Evolutionary conservation across 345 rosid genomes (phyloP).

Genomic region (Camelina neglecta): DNA sequence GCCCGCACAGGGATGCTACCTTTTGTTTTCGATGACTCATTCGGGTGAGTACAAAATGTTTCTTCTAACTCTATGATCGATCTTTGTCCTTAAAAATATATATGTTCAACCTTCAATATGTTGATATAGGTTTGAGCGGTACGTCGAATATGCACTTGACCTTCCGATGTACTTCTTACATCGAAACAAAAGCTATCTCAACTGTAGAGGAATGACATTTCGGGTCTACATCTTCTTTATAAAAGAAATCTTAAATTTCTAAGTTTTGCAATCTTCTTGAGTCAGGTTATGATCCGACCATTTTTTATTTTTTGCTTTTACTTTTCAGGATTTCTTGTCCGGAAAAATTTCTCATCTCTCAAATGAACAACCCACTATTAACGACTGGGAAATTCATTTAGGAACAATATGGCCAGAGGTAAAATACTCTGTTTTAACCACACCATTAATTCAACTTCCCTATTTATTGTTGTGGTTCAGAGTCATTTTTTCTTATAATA

Average conservation of each 20-base stretch:
- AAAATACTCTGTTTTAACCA: conserved; percentile 6
- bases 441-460: background rate
- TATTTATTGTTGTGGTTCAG: background rate
- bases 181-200: conserved; percentile 67
- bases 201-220: conserved; percentile 84
- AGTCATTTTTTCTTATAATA: background rate
- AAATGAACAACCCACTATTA: conserved; percentile 73
- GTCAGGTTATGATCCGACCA: background rate
- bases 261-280: conserved; percentile 40
- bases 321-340: conserved; percentile 45
- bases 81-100: background rate
- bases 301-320: too few species aligned
- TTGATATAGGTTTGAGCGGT: conserved; percentile 83
- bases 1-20: conserved; percentile 86
- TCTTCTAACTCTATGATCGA: background rate
- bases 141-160: conserved; percentile 93
- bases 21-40: conserved; percentile 84
- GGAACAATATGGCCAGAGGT: conserved; percentile 93
- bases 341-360: conserved; percentile 77
- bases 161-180: conserved; percentile 83
- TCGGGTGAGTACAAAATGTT: conserved; percentile 59
- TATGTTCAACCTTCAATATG: background rate
- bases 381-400: conserved; percentile 89
- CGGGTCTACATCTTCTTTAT: conserved; percentile 50
- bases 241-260: too few species aligned